A percentile compares a stretch with the other conserved stretches of the same genome.
These are phyloP conservation scores for Aspergillus brasiliensis DNA, from an alignment of 2,329 filamentous ascomycete species.

Conservation along the genomic window DNA sequence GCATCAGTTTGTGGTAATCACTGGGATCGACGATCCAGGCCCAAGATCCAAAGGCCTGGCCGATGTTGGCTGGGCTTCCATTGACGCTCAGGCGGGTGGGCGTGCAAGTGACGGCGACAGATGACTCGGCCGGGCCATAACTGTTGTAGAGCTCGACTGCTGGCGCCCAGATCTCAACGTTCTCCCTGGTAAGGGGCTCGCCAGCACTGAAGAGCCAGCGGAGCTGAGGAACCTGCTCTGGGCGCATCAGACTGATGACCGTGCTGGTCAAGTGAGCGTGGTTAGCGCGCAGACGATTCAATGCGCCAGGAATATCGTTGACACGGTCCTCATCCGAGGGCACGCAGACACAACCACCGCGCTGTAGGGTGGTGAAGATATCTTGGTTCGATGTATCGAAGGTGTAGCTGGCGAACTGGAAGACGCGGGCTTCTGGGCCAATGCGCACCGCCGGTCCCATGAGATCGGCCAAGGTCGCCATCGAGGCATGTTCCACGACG, in stretches of 20 bases:
- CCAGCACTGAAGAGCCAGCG: conserved; percentile 29
- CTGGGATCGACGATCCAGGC: conserved; percentile 32
- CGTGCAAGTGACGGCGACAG: conserved; percentile 5
- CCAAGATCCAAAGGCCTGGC: background rate
- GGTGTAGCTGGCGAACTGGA: conserved; percentile 42
- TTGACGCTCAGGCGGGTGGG: background rate
- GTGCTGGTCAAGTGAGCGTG: conserved; percentile 59
- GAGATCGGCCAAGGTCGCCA: background rate
- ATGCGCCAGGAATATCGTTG: conserved; percentile 33
- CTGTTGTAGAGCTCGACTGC: background rate
- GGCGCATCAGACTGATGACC: conserved; percentile 42
- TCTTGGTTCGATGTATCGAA: conserved; percentile 42
- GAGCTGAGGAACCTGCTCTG: conserved; percentile 33
- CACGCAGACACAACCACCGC: conserved; percentile 49
- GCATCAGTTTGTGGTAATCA: conserved; percentile 27
- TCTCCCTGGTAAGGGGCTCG: conserved; percentile 24
- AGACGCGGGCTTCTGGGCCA: background rate
- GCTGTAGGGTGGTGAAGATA: conserved; percentile 39
- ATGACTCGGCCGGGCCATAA: conserved; percentile 27
- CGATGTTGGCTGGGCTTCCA: conserved; percentile 15
- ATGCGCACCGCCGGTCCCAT: background rate
- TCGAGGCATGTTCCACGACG: conserved; percentile 42
- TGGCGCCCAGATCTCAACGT: background rate
- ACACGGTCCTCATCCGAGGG: conserved; percentile 45
- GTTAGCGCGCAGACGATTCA: conserved; percentile 30